phyloP scores from a whole-genome alignment of 2,329 filamentous ascomycete species.

The Phaeosphaeriaceae sp. region DNA sequence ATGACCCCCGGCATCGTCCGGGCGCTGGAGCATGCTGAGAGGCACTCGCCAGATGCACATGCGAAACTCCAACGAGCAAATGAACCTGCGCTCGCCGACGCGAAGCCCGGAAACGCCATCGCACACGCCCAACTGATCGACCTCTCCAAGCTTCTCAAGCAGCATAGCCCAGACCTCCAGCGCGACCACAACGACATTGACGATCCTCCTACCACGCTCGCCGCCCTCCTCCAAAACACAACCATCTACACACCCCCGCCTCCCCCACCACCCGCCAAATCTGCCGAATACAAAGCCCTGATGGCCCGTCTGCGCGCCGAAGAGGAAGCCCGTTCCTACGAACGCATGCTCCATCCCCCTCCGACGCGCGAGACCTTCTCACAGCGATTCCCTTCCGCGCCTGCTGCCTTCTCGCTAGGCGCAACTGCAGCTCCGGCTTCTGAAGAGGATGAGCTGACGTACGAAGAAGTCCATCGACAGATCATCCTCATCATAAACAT shows the following conservation, averaged over 20 bases:
- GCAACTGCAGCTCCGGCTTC: conserved; percentile 47
- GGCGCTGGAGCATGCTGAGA: conserved; percentile 57
- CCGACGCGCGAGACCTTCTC: conserved; percentile 64
- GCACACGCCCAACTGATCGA: conserved; percentile 73
- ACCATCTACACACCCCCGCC: conserved; percentile 80
- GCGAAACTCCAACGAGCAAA: conserved; percentile 31
- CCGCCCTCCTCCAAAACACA: conserved; percentile 74
- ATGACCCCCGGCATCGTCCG: conserved; percentile 74
- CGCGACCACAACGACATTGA: background rate
- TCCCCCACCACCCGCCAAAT: conserved; percentile 71
- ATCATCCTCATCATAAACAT: conserved; percentile 89
- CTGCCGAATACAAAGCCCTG: conserved; percentile 81
- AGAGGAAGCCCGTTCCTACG: conserved; percentile 82
- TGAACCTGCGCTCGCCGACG: conserved; percentile 60
- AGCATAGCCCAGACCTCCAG: conserved; percentile 11
- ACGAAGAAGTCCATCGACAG: conserved; percentile 79
- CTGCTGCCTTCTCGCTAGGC: conserved; percentile 57
- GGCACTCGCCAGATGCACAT: conserved; percentile 24
- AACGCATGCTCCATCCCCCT: conserved; percentile 75
- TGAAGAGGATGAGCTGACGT: conserved; percentile 68
- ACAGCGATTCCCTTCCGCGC: conserved; percentile 62
- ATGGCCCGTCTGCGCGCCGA: conserved; percentile 86
- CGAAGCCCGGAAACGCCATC: conserved; percentile 70
- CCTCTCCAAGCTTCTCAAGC: conserved; percentile 63
- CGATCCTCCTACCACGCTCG: conserved; percentile 58